A percentile compares a stretch with the other conserved stretches of the same genome.
These are phyloP conservation scores for Alloteropsis angusta DNA, from an alignment of 202 grass and related monocot genomes.

Conservation along the genomic window DNA sequence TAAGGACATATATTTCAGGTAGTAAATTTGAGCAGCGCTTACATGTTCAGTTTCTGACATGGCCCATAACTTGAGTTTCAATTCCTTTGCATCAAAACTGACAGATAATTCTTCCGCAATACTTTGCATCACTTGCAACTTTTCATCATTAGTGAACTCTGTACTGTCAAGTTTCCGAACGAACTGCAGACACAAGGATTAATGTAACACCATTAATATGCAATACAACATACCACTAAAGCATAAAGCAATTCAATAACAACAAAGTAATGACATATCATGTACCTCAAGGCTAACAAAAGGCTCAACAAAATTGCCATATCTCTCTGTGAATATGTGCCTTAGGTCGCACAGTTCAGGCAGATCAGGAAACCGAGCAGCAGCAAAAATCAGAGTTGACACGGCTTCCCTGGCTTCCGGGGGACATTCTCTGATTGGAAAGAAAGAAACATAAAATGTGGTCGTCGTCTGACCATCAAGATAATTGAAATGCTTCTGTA, in stretches of 20 bases:
- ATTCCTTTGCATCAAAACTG: constrained; percentile 46
- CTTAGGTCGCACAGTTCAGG: constrained; percentile 77
- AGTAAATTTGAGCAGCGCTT: constrained; percentile 24
- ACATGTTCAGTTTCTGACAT: constrained; percentile 36
- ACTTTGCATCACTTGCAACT: constrained; percentile 53
- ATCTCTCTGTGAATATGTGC: constrained; percentile 62
- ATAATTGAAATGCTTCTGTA: background rate
- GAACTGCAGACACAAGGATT: constrained; percentile 46
- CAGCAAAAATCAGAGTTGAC: constrained; percentile 80
- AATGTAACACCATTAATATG: background rate
- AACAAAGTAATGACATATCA: background rate
- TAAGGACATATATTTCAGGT: background rate
- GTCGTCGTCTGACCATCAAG: background rate
- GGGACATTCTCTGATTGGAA: constrained; percentile 66
- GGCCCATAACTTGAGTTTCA: constrained; percentile 36
- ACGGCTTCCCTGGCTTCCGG: constrained; percentile 68
- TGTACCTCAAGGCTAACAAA: constrained; percentile 75
- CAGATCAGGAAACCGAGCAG: constrained; percentile 78
- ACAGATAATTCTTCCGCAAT: constrained; percentile 58
- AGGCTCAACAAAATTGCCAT: constrained; percentile 40
- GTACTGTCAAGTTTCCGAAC: constrained; percentile 55
- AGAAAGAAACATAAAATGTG: background rate
- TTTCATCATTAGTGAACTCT: constrained; percentile 62
- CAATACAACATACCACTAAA: background rate
- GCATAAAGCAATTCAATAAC: background rate